Percentiles rank a stretch among this genome's conserved stretches.
Conservation (phyloP, 768 basidiomycete species). For the Cystofilobasidium bisporidii region DNA sequence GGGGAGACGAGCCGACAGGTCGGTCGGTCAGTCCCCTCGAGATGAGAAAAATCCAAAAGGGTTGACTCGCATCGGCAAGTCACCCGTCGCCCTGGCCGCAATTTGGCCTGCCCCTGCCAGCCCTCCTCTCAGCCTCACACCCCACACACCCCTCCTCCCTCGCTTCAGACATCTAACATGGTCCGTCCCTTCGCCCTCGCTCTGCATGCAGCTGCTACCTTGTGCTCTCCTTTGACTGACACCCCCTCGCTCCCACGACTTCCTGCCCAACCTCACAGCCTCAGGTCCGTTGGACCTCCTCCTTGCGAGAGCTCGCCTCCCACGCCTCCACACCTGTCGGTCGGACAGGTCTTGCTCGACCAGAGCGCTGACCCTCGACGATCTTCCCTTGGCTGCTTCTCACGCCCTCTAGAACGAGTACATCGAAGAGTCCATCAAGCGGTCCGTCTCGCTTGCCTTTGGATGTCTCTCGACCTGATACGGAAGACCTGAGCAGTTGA, state of each 20-base stretch:
- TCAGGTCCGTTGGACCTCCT: slow-evolving; percentile 8
- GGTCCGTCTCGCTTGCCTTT: neutral
- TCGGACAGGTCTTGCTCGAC: neutral
- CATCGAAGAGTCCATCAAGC: slow-evolving; percentile 93
- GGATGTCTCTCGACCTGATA: too few relatives aligned
- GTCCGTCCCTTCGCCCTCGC: neutral
- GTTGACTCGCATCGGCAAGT: too few relatives aligned
- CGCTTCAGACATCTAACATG: neutral
- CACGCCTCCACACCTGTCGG: neutral
- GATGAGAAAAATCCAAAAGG: too few relatives aligned
- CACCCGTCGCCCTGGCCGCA: too few relatives aligned
- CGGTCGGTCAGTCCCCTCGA: too few relatives aligned
- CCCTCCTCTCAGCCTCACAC: too few relatives aligned
- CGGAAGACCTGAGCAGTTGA: too few relatives aligned
- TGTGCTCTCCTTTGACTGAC: neutral
- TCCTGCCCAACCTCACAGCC: slow-evolving; percentile 1
- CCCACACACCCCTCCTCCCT: neutral
- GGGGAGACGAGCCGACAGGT: too few relatives aligned
- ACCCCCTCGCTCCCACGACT: neutral
- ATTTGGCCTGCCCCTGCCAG: too few relatives aligned
- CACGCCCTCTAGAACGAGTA: slow-evolving; percentile 84
- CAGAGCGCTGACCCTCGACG: neutral
- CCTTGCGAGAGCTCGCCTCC: too few relatives aligned
- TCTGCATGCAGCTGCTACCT: neutral
- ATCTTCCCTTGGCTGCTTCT: too few relatives aligned